A percentile compares a stretch with the other conserved stretches of the same genome.
Evolutionary conservation across 225 moss, liverwort and hornwort species (phyloP).

Genomic region (Pseudoscleropodium purum): DNA sequence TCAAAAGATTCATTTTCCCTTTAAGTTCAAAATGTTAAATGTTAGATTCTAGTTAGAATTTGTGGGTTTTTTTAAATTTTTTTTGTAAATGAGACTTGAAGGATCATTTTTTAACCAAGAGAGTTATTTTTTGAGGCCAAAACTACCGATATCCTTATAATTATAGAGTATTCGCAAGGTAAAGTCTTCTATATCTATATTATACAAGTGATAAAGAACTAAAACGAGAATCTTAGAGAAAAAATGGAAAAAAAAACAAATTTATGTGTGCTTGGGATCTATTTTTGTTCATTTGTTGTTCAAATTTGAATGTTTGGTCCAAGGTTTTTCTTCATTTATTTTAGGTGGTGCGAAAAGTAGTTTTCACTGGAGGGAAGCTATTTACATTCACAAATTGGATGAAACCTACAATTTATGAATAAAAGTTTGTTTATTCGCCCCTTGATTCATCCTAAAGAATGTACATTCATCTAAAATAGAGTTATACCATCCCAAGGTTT

Average conservation of each 20-base stretch:
- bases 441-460: no score
- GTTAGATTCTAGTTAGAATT: no score
- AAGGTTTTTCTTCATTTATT: no score
- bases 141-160: neutral
- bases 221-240: accelerated
- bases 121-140: neutral
- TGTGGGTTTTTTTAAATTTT: accelerated
- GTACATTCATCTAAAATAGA: no score
- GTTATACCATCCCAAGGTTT: no score
- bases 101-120: accelerated
- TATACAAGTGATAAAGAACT: neutral
- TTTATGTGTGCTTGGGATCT: neutral
- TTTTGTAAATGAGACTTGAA: accelerated
- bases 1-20: accelerated
- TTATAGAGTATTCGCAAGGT: neutral
- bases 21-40: neutral
- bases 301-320: neutral
- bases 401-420: no score
- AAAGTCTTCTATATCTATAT: accelerated
- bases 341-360: no score
- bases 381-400: no score
- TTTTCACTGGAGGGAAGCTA: no score
- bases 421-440: no score
- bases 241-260: neutral
- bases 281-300: neutral